Evolutionary conservation across 805 yeast species (phyloP), one percentile per base, ranked within the genome.

Genomic region (Ogataea sp.): DNA sequence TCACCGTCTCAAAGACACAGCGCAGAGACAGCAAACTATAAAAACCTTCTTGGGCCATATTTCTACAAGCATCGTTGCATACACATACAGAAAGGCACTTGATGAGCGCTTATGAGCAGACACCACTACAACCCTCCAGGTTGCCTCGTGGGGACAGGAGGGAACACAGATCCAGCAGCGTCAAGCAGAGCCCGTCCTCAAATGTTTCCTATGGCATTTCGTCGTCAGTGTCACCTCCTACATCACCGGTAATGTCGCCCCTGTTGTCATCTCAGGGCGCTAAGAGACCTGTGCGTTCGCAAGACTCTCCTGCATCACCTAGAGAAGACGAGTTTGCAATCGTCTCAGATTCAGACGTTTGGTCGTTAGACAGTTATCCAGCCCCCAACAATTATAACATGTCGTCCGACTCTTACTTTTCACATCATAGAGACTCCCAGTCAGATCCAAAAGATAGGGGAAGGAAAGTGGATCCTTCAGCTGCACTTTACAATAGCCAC

Each of bases 321-420:
- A 28, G 27, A 30, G 29, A 50, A 13, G 61, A 58, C 32, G 62
- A 59, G 28, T 55, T 47, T 43, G 64, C 62, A 1, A 35, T 59
- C 3, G 50, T 56, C 2, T 54, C 59, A 14, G 61, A 56, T 39
- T 52, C 58, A 3, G 61, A 56, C 38, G 51, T 49, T 6, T 51
- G 58, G 55, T 56, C 61, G 7, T 39, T 56, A 33, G 49, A 49
- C 16, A 49, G 54, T 3, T 52, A 46, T 21, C 39, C 47, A 34
- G 47, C 40, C 27, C 26, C 32, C 26, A 52, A 45, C 23, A 43
- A n/a, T 17, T 35, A 55, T 30, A 41, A 49, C 2, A 37, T 56
- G n/a, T 50, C 62, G 3, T 58, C 64, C 7, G 64, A 59, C 39
- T 57, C 62, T 8, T 59, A 59, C 31, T 59, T 52, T 39, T 56